A percentile compares a stretch with the other conserved stretches of the same genome.
Conservation (phyloP, 2,329 filamentous ascomycete genomes). For the Tolypocladium endophyticum region DNA sequence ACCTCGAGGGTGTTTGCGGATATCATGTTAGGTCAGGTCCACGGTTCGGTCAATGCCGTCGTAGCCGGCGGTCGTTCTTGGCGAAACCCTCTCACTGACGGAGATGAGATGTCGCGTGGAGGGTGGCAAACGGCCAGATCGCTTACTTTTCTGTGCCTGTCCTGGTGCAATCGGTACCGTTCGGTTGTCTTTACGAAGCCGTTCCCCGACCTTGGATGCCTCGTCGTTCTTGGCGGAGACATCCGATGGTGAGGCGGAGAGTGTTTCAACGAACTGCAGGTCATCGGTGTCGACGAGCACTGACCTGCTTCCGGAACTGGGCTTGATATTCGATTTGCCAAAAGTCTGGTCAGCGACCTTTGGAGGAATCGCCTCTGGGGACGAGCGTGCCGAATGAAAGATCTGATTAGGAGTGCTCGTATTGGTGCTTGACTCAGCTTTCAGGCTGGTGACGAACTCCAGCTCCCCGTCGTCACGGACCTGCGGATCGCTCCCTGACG, state of each 20-base stretch:
- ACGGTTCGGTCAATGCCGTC: constrained; percentile 20
- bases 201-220: neutral
- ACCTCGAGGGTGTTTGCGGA: neutral
- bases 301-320: neutral
- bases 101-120: neutral
- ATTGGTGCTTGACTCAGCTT: constrained; percentile 9
- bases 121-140: neutral
- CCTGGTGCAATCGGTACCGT: neutral
- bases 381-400: constrained; percentile 12
- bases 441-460: constrained; percentile 8
- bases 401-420: constrained; percentile 5
- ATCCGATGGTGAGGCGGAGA: constrained; percentile 2
- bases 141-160: neutral
- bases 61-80: constrained; percentile 9
- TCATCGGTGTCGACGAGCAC: neutral
- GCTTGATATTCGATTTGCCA: neutral
- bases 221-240: neutral
- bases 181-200: neutral
- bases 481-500: too few species aligned
- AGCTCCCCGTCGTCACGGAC: constrained; percentile 4
- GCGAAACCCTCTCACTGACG: neutral
- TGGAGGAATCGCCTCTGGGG: constrained; percentile 4
- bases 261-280: neutral
- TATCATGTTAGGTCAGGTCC: constrained; percentile 5
- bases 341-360: neutral